Evolutionary conservation across 768 basidiomycete species (phyloP).

Genomic region (Zangia roseola): DNA sequence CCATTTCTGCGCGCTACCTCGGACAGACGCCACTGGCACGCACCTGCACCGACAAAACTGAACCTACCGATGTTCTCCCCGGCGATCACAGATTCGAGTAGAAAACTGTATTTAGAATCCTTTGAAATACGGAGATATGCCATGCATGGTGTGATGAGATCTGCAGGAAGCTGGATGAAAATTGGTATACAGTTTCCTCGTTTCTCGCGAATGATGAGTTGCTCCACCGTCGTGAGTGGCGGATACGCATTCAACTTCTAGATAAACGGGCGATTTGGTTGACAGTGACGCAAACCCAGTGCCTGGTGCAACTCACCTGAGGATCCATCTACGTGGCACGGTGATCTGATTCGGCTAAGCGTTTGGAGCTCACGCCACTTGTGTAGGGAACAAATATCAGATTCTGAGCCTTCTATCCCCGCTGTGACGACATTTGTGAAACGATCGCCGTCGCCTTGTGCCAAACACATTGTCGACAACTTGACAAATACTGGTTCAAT

Average conservation of each 20-base stretch:
- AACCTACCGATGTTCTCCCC: conserved; percentile 93
- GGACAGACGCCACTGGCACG: conserved; percentile 29
- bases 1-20: neutral
- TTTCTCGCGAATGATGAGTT: conserved; percentile 76
- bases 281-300: conserved; percentile 33
- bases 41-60: conserved; percentile 95
- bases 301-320: conserved; percentile 36
- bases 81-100: conserved; percentile 88
- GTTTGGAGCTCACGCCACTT: neutral
- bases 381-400: conserved; percentile 3
- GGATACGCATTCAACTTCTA: conserved; percentile 72
- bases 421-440: neutral
- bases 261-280: conserved; percentile 51
- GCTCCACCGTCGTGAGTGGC: conserved; percentile 70
- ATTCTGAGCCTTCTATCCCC: conserved; percentile 7
- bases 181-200: conserved; percentile 91
- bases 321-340: conserved; percentile 43
- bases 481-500: neutral
- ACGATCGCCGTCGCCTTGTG: neutral
- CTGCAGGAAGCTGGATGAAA: conserved; percentile 90
- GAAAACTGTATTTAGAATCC: conserved; percentile 91
- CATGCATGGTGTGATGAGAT: conserved; percentile 95
- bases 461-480: neutral
- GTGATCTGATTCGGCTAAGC: too few species aligned
- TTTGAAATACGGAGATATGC: conserved; percentile 93